phyloP scores from a whole-genome alignment of 2,329 filamentous ascomycete species.

The Podosphaera fusca region DNA sequence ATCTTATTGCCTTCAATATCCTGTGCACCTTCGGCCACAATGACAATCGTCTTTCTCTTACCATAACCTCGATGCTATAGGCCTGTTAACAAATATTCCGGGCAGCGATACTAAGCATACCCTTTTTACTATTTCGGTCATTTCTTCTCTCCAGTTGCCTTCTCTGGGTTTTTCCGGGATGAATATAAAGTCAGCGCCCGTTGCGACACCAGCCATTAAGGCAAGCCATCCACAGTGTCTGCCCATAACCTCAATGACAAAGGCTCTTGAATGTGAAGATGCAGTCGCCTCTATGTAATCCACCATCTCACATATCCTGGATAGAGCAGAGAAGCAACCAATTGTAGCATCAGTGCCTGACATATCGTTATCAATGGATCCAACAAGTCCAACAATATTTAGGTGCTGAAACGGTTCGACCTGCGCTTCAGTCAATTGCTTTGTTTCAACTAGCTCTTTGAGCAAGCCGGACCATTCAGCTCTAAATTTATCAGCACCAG shows the following conservation, averaged over 20 bases:
- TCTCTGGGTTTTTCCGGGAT: constrained; percentile 82
- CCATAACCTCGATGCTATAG: constrained; percentile 59
- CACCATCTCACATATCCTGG: constrained; percentile 83
- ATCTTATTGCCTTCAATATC: constrained; percentile 72
- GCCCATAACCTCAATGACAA: constrained; percentile 97
- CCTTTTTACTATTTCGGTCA: constrained; percentile 55
- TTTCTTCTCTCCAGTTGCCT: constrained; percentile 72
- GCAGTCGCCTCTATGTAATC: constrained; percentile 95
- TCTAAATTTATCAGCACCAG: constrained; percentile 83
- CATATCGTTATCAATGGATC: constrained; percentile 96
- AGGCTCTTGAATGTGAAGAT: constrained; percentile 80
- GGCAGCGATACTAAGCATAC: constrained; percentile 20
- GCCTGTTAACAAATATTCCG: constrained; percentile 1
- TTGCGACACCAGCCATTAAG: constrained; percentile 85
- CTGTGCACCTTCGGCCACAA: constrained; percentile 85
- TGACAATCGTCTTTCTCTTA: constrained; percentile 95
- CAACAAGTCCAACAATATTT: constrained; percentile 90
- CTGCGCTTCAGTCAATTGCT: constrained; percentile 48
- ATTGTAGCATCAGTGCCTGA: constrained; percentile 94
- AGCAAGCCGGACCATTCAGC: constrained; percentile 77
- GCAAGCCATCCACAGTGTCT: constrained; percentile 95
- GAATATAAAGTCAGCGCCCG: constrained; percentile 89
- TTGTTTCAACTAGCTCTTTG: constrained; percentile 55
- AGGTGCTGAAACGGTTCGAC: constrained; percentile 58
- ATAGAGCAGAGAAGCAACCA: constrained; percentile 72